These are phyloP conservation scores for Cichorium intybus DNA, from an alignment of 140 eudicot species.

Conservation along the genomic window DNA sequence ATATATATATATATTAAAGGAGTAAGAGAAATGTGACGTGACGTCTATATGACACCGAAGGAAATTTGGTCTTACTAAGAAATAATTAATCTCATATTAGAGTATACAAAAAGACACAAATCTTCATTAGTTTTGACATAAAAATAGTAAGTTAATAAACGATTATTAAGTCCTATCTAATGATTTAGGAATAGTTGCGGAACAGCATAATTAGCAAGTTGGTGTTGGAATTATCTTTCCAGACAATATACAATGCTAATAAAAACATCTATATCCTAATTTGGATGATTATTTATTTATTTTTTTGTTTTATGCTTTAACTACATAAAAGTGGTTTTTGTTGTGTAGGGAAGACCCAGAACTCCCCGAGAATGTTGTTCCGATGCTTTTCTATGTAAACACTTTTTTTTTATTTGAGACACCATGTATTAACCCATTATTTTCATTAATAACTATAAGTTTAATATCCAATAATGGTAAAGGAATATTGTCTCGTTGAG, in stretches of 20 bases:
- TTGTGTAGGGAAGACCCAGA: conserved; percentile 4
- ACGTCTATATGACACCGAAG: too few species aligned
- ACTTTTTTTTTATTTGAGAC: not conserved
- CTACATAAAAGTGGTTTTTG: conserved; percentile 1
- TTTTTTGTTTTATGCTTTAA: not conserved
- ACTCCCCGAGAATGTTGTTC: not conserved
- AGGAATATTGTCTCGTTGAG: too few species aligned
- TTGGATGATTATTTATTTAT: not conserved
- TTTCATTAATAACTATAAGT: too few species aligned
- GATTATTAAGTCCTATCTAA: not conserved
- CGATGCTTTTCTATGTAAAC: not conserved
- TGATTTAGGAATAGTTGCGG: conserved; percentile 4
- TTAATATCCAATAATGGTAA: too few species aligned
- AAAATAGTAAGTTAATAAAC: not conserved
- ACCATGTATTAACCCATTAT: too few species aligned
- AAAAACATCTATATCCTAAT: not conserved
- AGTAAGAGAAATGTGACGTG: too few species aligned
- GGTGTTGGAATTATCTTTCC: conserved; percentile 13
- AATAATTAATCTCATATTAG: not conserved
- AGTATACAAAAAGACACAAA: not conserved
- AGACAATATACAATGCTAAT: conserved; percentile 9
- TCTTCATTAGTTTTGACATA: not conserved
- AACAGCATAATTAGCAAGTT: conserved; percentile 25
- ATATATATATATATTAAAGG: too few species aligned
- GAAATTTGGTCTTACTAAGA: too few species aligned